Evolutionary conservation across 305 asterid species (phyloP).

Genomic region (Solanum aculeatissimum): DNA sequence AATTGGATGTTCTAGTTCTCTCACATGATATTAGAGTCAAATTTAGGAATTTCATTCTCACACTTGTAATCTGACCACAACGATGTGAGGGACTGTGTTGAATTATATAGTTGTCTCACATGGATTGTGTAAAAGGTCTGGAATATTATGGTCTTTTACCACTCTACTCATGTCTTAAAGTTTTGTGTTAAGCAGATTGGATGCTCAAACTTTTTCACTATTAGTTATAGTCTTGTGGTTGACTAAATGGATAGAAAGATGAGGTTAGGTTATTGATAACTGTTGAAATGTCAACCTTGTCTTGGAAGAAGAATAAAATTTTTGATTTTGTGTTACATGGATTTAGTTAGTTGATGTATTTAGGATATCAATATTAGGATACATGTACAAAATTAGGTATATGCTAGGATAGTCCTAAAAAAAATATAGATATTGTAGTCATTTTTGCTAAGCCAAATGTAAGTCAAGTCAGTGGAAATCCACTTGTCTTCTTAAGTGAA

Average conservation of each 20-base stretch:
- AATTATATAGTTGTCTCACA: not conserved
- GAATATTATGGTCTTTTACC: not conserved
- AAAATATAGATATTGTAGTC: too few relatives aligned
- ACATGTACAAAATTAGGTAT: too few relatives aligned
- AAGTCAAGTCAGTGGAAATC: too few relatives aligned
- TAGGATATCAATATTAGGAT: not conserved
- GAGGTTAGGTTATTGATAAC: not conserved
- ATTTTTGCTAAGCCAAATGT: too few relatives aligned
- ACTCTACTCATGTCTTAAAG: not conserved
- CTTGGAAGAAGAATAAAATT: not conserved
- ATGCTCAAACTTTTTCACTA: not conserved
- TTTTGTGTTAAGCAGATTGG: not conserved
- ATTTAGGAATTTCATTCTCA: not conserved
- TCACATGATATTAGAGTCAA: not conserved
- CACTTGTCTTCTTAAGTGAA: too few relatives aligned
- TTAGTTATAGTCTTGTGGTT: not conserved
- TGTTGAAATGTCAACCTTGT: not conserved
- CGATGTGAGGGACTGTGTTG: not conserved
- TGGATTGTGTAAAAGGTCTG: not conserved
- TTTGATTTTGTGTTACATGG: not conserved
- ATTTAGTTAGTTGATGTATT: not conserved
- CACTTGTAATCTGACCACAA: not conserved
- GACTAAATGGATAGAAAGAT: not conserved
- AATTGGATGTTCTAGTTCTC: not conserved
- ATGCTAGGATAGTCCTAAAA: too few relatives aligned